phyloP scores from a whole-genome alignment of 2,329 filamentous ascomycete genomes.

The Ceratocystis harringtonii region DNA sequence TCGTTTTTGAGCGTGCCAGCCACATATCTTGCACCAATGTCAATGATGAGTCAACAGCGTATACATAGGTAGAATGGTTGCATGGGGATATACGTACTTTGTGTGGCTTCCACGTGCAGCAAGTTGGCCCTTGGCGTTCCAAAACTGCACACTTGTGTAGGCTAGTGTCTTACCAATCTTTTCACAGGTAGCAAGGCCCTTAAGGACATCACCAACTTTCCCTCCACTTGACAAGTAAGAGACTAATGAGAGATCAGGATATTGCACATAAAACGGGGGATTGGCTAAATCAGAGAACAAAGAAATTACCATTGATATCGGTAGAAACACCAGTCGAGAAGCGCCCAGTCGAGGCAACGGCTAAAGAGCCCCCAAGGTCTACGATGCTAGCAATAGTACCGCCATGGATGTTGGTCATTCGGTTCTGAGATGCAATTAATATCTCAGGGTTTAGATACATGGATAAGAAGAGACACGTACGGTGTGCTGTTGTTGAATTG shows the following conservation, averaged over 20 bases:
- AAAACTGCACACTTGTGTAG: slow-evolving; percentile 45
- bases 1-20: slow-evolving; percentile 10
- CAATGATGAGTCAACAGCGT: background rate
- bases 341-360: slow-evolving; percentile 48
- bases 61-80: background rate
- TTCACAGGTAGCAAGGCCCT: slow-evolving; percentile 43
- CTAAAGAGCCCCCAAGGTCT: slow-evolving; percentile 49
- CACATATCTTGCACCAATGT: slow-evolving; percentile 10
- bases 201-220: slow-evolving; percentile 40
- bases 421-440: slow-evolving; percentile 40
- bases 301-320: slow-evolving; percentile 41
- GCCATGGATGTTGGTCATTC: slow-evolving; percentile 60
- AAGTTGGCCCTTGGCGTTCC: slow-evolving; percentile 42
- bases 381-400: slow-evolving; percentile 67
- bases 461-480: slow-evolving; percentile 29
- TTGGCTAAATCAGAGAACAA: background rate
- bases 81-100: slow-evolving; percentile 32
- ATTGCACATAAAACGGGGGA: background rate
- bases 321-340: slow-evolving; percentile 51
- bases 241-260: slow-evolving; percentile 28
- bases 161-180: slow-evolving; percentile 52
- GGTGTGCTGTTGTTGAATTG: slow-evolving; percentile 60
- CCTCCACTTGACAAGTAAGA: slow-evolving; percentile 47
- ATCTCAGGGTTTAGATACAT: too few relatives aligned
- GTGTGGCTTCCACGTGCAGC: slow-evolving; percentile 50